Evolutionary conservation across 768 basidiomycete genomes (phyloP).

Genomic region (Boletus subparvulus): DNA sequence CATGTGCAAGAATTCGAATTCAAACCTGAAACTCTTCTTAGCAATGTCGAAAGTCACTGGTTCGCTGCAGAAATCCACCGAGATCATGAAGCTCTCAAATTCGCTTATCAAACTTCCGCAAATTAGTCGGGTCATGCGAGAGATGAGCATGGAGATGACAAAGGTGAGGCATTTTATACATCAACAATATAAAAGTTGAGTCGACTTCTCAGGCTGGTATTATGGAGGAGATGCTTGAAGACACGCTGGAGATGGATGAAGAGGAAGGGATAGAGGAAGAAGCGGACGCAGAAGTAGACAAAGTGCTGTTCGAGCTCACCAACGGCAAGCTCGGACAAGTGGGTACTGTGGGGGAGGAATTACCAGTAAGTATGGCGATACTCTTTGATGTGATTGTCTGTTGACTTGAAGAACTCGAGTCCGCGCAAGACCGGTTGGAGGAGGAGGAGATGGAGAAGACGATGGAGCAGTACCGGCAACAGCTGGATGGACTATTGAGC

Average conservation of each 20-base stretch:
- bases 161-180: conserved; percentile 58
- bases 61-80: conserved; percentile 95
- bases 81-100: conserved; percentile 99
- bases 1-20: neutral
- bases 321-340: conserved; percentile 93
- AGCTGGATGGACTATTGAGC: conserved; percentile 84
- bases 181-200: conserved; percentile 4
- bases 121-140: conserved; percentile 88
- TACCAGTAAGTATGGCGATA: conserved; percentile 60
- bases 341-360: conserved; percentile 64
- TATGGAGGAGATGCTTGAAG: conserved; percentile 97
- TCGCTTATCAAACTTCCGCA: conserved; percentile 88
- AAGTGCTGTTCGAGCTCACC: conserved; percentile 92
- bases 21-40: conserved; percentile 31
- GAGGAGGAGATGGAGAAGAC: conserved; percentile 85
- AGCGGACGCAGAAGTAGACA: conserved; percentile 96
- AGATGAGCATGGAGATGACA: conserved; percentile 99
- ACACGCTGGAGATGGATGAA: conserved; percentile 86
- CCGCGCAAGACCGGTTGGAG: conserved; percentile 58
- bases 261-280: conserved; percentile 96
- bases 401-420: conserved; percentile 36
- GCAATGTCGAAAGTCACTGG: conserved; percentile 98
- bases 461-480: conserved; percentile 88
- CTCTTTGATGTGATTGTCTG: neutral
- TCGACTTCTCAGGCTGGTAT: conserved; percentile 76